A percentile compares a stretch with the other conserved stretches of the same genome.
Conservation (phyloP, 805 yeast species). For the Kluyveromyces siamensis region DNA sequence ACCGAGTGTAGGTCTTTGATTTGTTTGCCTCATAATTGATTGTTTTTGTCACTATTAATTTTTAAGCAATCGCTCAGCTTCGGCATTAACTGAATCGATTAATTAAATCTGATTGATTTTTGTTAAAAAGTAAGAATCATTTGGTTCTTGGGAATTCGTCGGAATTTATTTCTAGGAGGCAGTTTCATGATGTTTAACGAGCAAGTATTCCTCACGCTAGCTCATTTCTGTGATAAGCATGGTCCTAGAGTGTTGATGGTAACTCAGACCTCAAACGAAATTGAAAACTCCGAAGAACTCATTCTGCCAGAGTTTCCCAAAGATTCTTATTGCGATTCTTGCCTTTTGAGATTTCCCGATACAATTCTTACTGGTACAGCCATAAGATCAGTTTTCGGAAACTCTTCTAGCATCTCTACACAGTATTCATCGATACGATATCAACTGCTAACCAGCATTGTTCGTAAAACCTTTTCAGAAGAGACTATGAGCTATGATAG, state of each 20-base stretch:
- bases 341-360: slow-evolving; percentile 46
- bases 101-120: too few species aligned
- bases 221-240: slow-evolving; percentile 73
- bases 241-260: slow-evolving; percentile 63
- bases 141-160: not conserved
- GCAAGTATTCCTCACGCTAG: slow-evolving; percentile 31
- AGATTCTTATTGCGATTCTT: slow-evolving; percentile 49
- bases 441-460: slow-evolving; percentile 47
- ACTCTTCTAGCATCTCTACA: slow-evolving; percentile 38
- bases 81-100: too few species aligned
- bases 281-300: slow-evolving; percentile 16
- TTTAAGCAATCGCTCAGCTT: too few species aligned
- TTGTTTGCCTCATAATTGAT: too few species aligned
- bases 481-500: slow-evolving; percentile 53
- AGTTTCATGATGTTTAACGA: not conserved
- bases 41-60: too few species aligned
- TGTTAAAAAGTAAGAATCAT: not conserved
- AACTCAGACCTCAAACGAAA: slow-evolving; percentile 37
- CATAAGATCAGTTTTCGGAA: slow-evolving; percentile 23
- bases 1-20: too few species aligned
- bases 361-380: slow-evolving; percentile 16
- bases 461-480: slow-evolving; percentile 56
- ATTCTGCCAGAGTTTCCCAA: slow-evolving; percentile 35
- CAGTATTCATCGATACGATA: slow-evolving; percentile 52
- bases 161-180: too few species aligned